Evolutionary conservation across 139 green algal genomes (phyloP).

Genomic region (Pedinophyceae sp.): DNA sequence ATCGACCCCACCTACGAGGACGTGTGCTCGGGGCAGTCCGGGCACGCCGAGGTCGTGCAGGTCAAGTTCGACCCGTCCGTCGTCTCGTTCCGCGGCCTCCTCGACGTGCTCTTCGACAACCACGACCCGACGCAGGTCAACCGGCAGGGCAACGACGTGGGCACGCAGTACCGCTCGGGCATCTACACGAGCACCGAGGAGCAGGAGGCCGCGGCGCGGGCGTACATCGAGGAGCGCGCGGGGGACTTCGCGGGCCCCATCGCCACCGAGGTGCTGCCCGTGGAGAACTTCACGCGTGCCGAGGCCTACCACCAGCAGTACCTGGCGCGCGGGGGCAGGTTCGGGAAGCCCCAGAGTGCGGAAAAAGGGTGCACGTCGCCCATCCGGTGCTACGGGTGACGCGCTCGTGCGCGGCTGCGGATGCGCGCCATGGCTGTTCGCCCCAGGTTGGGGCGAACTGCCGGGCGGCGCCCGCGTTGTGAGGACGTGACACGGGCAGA

Average conservation of each 20-base stretch:
- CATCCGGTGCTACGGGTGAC: constrained; percentile 69
- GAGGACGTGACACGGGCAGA: too few relatives aligned
- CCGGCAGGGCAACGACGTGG: constrained; percentile 49
- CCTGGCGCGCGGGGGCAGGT: constrained; percentile 46
- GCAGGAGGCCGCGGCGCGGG: constrained; percentile 20
- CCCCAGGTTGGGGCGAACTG: too few relatives aligned
- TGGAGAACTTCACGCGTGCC: constrained; percentile 19
- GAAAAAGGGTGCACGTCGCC: constrained; percentile 49
- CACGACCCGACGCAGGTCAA: constrained; percentile 67
- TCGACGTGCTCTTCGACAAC: constrained; percentile 34
- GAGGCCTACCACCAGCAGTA: constrained; percentile 53
- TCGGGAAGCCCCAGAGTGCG: constrained; percentile 36
- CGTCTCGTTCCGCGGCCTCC: constrained; percentile 4
- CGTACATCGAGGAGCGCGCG: constrained; percentile 47
- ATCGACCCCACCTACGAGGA: constrained; percentile 23
- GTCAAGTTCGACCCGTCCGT: constrained; percentile 46
- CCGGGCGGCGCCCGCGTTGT: too few relatives aligned
- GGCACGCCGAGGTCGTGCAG: constrained; percentile 67
- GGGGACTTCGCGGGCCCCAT: constrained; percentile 24
- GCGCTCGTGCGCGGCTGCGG: too few relatives aligned
- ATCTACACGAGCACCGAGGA: constrained; percentile 49
- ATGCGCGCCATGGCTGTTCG: too few relatives aligned
- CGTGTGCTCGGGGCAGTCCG: constrained; percentile 43
- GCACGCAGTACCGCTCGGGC: constrained; percentile 59
- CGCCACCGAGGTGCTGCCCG: constrained; percentile 22